Evolutionary conservation across 1,139 yeast species (phyloP).

Genomic region (Geotrichum cucujoidarum): DNA sequence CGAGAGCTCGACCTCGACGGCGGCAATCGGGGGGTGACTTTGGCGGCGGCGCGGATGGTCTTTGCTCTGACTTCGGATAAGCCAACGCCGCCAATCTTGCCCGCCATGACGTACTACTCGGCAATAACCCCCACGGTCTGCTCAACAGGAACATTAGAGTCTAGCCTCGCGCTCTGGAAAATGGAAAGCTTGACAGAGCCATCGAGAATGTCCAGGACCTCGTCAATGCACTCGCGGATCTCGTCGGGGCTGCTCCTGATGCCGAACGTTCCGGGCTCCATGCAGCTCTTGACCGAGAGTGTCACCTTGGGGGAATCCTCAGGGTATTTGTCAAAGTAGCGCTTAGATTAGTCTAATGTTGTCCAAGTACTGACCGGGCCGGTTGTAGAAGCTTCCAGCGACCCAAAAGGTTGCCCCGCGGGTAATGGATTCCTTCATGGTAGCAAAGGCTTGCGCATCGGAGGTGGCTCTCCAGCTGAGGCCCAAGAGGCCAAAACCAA

Average conservation of each 20-base stretch:
- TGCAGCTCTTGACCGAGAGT: constrained; percentile 65
- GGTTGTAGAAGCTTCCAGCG: constrained; percentile 76
- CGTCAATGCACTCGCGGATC: constrained; percentile 48
- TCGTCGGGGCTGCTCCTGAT: constrained; percentile 51
- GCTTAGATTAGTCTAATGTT: constrained; percentile 52
- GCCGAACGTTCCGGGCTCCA: constrained; percentile 34
- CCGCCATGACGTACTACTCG: constrained; percentile 28
- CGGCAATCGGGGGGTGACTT: constrained; percentile 51
- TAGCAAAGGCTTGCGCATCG: constrained; percentile 44
- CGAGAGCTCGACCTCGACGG: constrained; percentile 74
- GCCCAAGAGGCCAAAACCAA: constrained; percentile 64
- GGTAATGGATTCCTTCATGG: constrained; percentile 47
- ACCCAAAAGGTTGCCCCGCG: constrained; percentile 58
- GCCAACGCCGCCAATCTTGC: constrained; percentile 55
- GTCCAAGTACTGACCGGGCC: constrained; percentile 41
- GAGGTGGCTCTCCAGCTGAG: constrained; percentile 50
- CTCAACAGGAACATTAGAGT: constrained; percentile 41
- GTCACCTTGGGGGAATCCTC: constrained; percentile 49
- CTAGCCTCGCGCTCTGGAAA: constrained; percentile 68
- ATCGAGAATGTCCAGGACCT: constrained; percentile 45
- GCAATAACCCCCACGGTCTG: constrained; percentile 31
- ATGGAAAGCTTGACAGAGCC: constrained; percentile 41
- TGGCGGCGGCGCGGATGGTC: constrained; percentile 53
- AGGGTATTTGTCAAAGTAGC: constrained; percentile 56
- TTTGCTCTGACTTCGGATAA: constrained; percentile 64